A percentile compares a stretch with the other conserved stretches of the same genome.
Conservation (phyloP, 2,329 filamentous ascomycete genomes). For the Colletotrichum sp. region DNA sequence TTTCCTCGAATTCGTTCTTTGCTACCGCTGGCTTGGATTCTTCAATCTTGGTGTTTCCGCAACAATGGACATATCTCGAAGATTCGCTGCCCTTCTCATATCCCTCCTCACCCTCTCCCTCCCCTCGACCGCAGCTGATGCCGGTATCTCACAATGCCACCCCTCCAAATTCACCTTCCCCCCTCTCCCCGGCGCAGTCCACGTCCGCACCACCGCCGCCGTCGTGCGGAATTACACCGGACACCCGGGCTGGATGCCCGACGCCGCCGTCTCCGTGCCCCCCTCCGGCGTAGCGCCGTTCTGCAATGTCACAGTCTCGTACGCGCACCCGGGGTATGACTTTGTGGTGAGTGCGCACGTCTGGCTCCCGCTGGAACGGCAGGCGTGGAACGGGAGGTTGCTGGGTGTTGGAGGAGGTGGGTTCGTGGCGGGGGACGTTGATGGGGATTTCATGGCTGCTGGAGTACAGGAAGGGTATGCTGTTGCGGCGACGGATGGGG, state of each 20-base stretch:
- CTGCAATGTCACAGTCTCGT: slow-evolving; percentile 23
- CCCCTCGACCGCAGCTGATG: no score
- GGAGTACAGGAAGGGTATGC: slow-evolving; percentile 39
- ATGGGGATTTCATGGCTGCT: background rate
- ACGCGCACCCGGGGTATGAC: slow-evolving; percentile 2
- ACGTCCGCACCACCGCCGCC: background rate
- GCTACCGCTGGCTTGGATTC: no score
- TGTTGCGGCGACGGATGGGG: slow-evolving; percentile 26
- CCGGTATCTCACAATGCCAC: background rate
- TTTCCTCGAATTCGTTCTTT: no score
- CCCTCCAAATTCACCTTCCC: background rate
- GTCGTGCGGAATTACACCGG: background rate
- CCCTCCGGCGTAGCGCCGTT: background rate
- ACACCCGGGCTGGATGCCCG: background rate
- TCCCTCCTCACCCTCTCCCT: background rate
- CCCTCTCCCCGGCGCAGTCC: background rate
- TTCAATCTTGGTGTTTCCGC: background rate
- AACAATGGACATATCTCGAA: accelerated
- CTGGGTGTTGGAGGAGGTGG: slow-evolving; percentile 22
- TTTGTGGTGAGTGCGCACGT: slow-evolving; percentile 3
- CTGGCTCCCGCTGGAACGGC: slow-evolving; percentile 11
- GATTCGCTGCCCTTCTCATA: background rate
- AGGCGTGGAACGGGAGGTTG: slow-evolving; percentile 21
- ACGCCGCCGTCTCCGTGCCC: background rate
- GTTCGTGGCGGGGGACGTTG: background rate